Evolutionary conservation across 1,284 basidiomycete species (phyloP).

Genomic region (Ganoderma sinense): DNA sequence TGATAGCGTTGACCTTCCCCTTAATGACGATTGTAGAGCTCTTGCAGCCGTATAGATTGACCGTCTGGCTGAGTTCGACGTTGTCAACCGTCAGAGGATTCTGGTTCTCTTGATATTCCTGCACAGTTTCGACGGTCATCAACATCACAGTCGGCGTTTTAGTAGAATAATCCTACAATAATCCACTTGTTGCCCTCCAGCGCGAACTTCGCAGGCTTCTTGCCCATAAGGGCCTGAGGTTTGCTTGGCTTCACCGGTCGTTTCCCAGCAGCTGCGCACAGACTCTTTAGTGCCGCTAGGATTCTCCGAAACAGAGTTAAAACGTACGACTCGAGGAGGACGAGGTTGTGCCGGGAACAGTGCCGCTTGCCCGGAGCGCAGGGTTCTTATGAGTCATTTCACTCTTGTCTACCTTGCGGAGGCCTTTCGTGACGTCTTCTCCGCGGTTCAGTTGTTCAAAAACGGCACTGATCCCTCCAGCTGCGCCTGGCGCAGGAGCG

Average conservation of each 20-base stretch:
- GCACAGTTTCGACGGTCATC: not conserved
- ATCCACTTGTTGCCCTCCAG: slow-evolving; percentile 96
- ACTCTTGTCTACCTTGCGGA: slow-evolving; percentile 95
- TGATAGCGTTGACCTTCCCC: slow-evolving; percentile 97
- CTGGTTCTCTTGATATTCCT: slow-evolving; percentile 97
- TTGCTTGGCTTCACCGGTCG: slow-evolving; percentile 83
- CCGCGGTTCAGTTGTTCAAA: slow-evolving; percentile 94
- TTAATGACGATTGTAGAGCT: slow-evolving; percentile 87
- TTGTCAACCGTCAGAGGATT: slow-evolving; percentile 78
- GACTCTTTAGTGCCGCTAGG: not conserved
- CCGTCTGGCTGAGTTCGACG: slow-evolving; percentile 83
- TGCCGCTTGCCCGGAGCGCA: slow-evolving; percentile 70
- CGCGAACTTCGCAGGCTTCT: slow-evolving; percentile 93
- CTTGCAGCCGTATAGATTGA: slow-evolving; percentile 95
- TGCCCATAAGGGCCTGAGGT: slow-evolving; percentile 80
- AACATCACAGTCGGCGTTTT: not conserved
- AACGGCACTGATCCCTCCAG: slow-evolving; percentile 83
- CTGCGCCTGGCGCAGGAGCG: slow-evolving; percentile 48
- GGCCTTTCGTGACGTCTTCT: slow-evolving; percentile 86
- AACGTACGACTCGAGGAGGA: slow-evolving; percentile 24
- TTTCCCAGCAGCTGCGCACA: slow-evolving; percentile 51
- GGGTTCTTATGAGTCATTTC: slow-evolving; percentile 99
- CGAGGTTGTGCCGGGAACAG: slow-evolving; percentile 60
- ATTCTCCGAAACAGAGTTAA: too few species aligned
- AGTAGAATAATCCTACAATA: slow-evolving; percentile 64